Conservation (phyloP, 257 asterid genomes). For the Solanum acaule region DNA sequence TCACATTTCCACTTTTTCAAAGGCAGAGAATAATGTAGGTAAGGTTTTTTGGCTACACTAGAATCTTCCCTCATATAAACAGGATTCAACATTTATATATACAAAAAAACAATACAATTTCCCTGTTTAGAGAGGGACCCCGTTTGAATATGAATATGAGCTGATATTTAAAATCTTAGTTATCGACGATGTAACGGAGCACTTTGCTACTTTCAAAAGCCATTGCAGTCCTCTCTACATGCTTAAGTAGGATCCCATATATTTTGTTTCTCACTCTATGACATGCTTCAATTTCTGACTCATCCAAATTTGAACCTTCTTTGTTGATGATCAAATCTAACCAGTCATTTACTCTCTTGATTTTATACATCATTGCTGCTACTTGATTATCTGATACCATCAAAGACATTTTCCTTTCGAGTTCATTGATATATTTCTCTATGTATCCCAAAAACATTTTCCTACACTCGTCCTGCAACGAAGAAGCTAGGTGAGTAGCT, state of each 20-base stretch:
- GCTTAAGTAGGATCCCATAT: conserved; percentile 43
- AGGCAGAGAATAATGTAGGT: neutral
- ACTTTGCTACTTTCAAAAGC: conserved; percentile 17
- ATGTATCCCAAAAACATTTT: conserved; percentile 35
- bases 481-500: conserved; percentile 23
- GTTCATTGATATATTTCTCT: conserved; percentile 49
- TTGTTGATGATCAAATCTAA: conserved; percentile 32
- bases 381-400: conserved; percentile 19
- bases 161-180: neutral
- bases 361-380: conserved; percentile 44
- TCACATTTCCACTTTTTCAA: neutral
- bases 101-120: neutral
- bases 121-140: neutral
- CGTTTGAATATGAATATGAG: neutral
- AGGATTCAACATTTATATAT: neutral
- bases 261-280: conserved; percentile 52
- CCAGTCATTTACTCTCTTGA: conserved; percentile 61
- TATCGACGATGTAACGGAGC: neutral
- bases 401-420: conserved; percentile 28
- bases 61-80: neutral
- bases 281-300: conserved; percentile 29
- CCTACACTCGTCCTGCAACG: conserved; percentile 42
- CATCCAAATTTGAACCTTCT: conserved; percentile 10
- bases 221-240: conserved; percentile 62
- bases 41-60: neutral